Evolutionary conservation across 2,329 filamentous ascomycete genomes (phyloP).

Genomic region (Diaporthe vexans): DNA sequence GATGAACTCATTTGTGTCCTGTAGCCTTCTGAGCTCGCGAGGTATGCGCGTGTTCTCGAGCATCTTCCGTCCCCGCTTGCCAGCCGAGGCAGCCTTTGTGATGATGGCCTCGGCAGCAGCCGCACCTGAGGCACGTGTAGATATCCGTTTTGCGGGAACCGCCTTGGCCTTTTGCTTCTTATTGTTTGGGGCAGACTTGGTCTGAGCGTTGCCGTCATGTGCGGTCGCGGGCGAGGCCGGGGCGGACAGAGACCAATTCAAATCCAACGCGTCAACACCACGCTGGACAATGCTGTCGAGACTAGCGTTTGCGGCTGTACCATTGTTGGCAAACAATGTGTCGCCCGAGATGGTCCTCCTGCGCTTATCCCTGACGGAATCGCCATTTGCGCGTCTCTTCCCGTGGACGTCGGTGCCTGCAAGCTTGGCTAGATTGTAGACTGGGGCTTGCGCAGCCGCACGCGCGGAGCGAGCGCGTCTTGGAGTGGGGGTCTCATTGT

Average conservation of each 20-base stretch:
- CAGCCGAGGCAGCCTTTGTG: conserved; percentile 65
- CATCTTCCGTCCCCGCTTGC: conserved; percentile 72
- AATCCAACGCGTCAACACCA: conserved; percentile 62
- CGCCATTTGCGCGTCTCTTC: conserved; percentile 67
- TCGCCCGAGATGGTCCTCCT: conserved; percentile 62
- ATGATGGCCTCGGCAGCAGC: conserved; percentile 58
- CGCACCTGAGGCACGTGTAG: conserved; percentile 60
- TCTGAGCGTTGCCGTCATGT: conserved; percentile 51
- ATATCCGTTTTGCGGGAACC: conserved; percentile 54
- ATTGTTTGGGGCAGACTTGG: conserved; percentile 45
- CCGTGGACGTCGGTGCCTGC: conserved; percentile 74
- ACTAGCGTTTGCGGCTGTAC: conserved; percentile 45
- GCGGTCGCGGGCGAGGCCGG: conserved; percentile 52
- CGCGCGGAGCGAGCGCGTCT: conserved; percentile 66
- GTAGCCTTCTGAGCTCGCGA: conserved; percentile 71
- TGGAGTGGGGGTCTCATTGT: conserved; percentile 45
- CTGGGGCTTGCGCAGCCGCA: conserved; percentile 65
- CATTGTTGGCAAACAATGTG: conserved; percentile 46
- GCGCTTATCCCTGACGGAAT: conserved; percentile 59
- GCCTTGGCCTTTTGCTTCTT: conserved; percentile 33
- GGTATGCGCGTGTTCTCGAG: conserved; percentile 65
- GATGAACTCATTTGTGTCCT: conserved; percentile 74
- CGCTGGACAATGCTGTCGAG: conserved; percentile 51
- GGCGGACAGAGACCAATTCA: conserved; percentile 58
- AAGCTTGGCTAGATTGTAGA: conserved; percentile 77